Percentiles rank a stretch among this genome's conserved stretches.
These are phyloP conservation scores for Patellifolia procumbens DNA, from an alignment of 179 eudicot genomes.

Conservation along the genomic window DNA sequence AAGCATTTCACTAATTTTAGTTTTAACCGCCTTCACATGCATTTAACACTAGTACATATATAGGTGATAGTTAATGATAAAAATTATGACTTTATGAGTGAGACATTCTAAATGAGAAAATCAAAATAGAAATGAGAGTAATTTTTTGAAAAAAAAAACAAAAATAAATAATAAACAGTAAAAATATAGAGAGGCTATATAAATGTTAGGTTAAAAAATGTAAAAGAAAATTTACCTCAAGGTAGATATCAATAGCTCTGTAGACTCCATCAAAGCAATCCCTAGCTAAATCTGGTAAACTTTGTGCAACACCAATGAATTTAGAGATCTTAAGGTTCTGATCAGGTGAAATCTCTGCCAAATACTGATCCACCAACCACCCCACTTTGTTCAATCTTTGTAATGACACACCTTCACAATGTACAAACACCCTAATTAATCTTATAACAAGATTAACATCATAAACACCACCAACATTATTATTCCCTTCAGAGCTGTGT, in stretches of 20 bases:
- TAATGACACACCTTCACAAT: constrained; percentile 31
- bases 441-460: constrained; percentile 78
- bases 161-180: too few relatives aligned
- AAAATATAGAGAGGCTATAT: too few relatives aligned
- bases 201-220: neutral
- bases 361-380: constrained; percentile 58
- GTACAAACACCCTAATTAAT: constrained; percentile 62
- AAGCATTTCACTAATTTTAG: too few relatives aligned
- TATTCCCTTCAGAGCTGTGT: neutral
- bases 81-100: too few relatives aligned
- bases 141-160: neutral
- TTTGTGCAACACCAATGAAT: constrained; percentile 58
- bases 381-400: constrained; percentile 57
- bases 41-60: too few relatives aligned
- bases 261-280: constrained; percentile 74
- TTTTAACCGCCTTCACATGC: too few relatives aligned
- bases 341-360: constrained; percentile 79
- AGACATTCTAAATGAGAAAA: too few relatives aligned
- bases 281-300: constrained; percentile 69
- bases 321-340: constrained; percentile 56
- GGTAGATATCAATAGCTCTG: constrained; percentile 77
- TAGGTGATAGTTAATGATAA: too few relatives aligned
- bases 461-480: constrained; percentile 43
- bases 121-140: too few relatives aligned
- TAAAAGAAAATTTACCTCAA: constrained; percentile 48